phyloP scores from a whole-genome alignment of 2,329 filamentous ascomycete species.

The Byssothecium circinans region DNA sequence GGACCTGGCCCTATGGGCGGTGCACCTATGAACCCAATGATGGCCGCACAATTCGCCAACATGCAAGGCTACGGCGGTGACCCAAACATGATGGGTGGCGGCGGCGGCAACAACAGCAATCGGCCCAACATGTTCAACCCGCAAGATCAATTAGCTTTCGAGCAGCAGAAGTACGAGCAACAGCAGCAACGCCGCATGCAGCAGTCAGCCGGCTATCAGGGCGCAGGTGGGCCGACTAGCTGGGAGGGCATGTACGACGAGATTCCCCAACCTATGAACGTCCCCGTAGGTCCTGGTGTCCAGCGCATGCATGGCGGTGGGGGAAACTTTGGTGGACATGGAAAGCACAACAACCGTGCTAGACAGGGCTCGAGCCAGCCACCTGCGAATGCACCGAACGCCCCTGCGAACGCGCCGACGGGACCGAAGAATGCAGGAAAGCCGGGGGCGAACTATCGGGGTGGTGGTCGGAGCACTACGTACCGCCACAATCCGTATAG shows the following conservation, averaged over 20 bases:
- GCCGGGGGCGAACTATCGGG: slow-evolving; percentile 89
- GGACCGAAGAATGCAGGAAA: slow-evolving; percentile 94
- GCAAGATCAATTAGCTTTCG: slow-evolving; percentile 73
- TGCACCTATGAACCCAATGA: slow-evolving; percentile 33
- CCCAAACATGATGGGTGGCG: background rate
- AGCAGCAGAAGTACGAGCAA: slow-evolving; percentile 77
- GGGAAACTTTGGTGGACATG: slow-evolving; percentile 21
- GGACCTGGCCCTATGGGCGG: slow-evolving; percentile 43
- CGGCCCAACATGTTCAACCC: slow-evolving; percentile 62
- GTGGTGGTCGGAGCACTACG: slow-evolving; percentile 62
- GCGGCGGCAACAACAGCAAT: slow-evolving; percentile 3
- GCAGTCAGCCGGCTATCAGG: slow-evolving; percentile 49
- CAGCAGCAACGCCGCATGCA: slow-evolving; percentile 62
- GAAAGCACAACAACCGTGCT: slow-evolving; percentile 35
- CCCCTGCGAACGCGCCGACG: slow-evolving; percentile 82
- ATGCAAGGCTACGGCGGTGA: slow-evolving; percentile 47
- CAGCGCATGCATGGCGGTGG: slow-evolving; percentile 36
- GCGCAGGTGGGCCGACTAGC: slow-evolving; percentile 70
- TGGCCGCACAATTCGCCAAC: slow-evolving; percentile 62
- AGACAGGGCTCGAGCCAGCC: slow-evolving; percentile 45
- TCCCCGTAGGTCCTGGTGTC: slow-evolving; percentile 55
- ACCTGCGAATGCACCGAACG: slow-evolving; percentile 44
- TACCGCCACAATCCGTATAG: slow-evolving; percentile 40
- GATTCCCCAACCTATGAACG: slow-evolving; percentile 74
- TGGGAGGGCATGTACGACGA: slow-evolving; percentile 99